Percentiles rank a stretch among this genome's conserved stretches.
Evolutionary conservation across 108 stramenopile genomes (phyloP).

Genomic region (Fragilaria crotonensis): DNA sequence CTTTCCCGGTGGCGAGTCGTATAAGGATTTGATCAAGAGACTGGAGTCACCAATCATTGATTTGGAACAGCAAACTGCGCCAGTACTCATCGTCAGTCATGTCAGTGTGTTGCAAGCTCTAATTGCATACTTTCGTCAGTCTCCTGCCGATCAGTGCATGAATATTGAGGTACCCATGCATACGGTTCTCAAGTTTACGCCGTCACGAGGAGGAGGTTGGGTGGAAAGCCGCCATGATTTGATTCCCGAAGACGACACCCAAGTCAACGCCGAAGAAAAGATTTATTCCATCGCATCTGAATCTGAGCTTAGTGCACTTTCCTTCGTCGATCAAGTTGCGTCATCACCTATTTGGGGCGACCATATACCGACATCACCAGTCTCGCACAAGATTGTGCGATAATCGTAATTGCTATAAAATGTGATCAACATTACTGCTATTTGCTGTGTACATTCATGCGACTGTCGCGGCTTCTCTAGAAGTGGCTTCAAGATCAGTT

Average conservation of each 20-base stretch:
- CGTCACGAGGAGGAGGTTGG: constrained; percentile 82
- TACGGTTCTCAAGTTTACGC: constrained; percentile 82
- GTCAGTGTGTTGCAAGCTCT: constrained; percentile 81
- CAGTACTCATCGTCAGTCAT: constrained; percentile 83
- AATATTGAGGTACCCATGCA: constrained; percentile 80
- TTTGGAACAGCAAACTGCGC: constrained; percentile 83
- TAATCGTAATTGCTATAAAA: too few relatives aligned
- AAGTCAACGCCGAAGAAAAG: not conserved
- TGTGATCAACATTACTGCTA: too few relatives aligned
- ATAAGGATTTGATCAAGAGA: constrained; percentile 73
- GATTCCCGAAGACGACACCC: constrained; percentile 3
- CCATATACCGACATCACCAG: constrained; percentile 14
- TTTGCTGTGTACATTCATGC: too few relatives aligned
- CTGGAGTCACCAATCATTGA: constrained; percentile 80
- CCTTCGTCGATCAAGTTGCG: not conserved
- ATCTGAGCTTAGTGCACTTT: not conserved
- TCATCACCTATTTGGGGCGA: constrained; percentile 41
- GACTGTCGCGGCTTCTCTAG: too few relatives aligned
- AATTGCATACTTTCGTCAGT: constrained; percentile 80
- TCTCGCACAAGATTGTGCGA: too few relatives aligned
- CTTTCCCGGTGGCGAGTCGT: constrained; percentile 90
- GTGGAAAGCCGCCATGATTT: constrained; percentile 47
- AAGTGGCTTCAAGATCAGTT: too few relatives aligned
- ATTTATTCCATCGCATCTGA: not conserved
- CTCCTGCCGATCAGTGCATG: constrained; percentile 72